Base-by-base conservation (phyloP, 768 basidiomycete genomes). In the Auricularia auricula-judae region DNA sequence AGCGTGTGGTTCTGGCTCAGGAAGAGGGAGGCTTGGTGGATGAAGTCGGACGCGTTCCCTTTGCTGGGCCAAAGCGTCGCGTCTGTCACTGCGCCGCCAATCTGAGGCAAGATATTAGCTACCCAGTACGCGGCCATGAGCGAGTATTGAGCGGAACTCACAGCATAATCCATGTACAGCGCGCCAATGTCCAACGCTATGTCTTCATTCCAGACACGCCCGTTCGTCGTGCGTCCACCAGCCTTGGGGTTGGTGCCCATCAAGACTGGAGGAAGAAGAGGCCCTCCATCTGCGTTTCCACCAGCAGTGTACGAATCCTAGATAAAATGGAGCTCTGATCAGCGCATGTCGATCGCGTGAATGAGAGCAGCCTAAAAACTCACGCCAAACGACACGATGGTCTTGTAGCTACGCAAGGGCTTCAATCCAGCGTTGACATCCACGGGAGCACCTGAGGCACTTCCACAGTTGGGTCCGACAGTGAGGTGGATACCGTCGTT, bases 381-480 rank as follows among this genome's bases (percentile, higher is more conserved):
- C 68, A 81, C 82, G 23, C 82, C 81, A 64, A 84, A 84, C 1
- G 81, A 76, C 1, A 84, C 82, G 44, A 84, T 78, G 4, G 79
- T 84, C 65, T 77, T 78, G 65, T 78, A 73, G 1, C 59, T 65
- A 0, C 65, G 34, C 16, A 80, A 53, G 16, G 36, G 72, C 56
- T 71, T 36, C 12, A 85, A 67, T 0, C 84, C 84, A 0, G 79
- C 80, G 54, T 82, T 84, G 16, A 82, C 74, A 65, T 84, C 79
- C 2, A 80, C 73, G 3, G 76, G 72, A 3, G 68, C 74, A 2
- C 80, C 80, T 62, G 66, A 67, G 2, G 71, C 66, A 36, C 10
- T 61, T 3, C 80, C 82, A 34, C 83, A 84, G 1, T 67, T 67
- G 5, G 82, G 82, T 21, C 71, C 70, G 3, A 84, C 75, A 18